phyloP scores from a whole-genome alignment of 192 early-diverging fungal genomes.

The Pilaira anomala region DNA sequence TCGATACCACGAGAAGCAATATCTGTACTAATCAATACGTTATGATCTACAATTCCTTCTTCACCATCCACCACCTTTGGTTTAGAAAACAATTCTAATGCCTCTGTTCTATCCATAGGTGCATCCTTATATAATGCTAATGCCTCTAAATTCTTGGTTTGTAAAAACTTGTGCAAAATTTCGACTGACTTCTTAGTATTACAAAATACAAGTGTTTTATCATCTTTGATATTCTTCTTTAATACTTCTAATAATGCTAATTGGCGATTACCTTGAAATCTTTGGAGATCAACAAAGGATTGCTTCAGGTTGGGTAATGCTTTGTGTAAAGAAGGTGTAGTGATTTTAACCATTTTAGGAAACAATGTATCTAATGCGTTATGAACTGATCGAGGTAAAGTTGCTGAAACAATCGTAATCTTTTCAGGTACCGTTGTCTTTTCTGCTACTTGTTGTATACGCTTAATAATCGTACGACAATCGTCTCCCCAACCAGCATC shows the following conservation, averaged over 20 bases:
- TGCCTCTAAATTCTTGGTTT: constrained; percentile 37
- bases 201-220: constrained; percentile 83
- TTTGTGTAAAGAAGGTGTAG: constrained; percentile 78
- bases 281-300: constrained; percentile 70
- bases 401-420: constrained; percentile 66
- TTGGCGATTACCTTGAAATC: constrained; percentile 67
- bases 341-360: constrained; percentile 61
- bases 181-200: constrained; percentile 68
- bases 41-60: constrained; percentile 22
- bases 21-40: constrained; percentile 86
- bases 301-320: constrained; percentile 74
- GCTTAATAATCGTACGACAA: constrained; percentile 51
- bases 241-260: constrained; percentile 70
- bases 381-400: constrained; percentile 67
- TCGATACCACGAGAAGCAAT: constrained; percentile 89
- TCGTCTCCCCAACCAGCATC: constrained; percentile 75
- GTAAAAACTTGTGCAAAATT: constrained; percentile 52
- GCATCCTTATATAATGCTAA: constrained; percentile 38
- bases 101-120: constrained; percentile 36
- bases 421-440: constrained; percentile 45
- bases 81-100: constrained; percentile 39
- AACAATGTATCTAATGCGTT: constrained; percentile 51
- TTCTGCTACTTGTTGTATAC: constrained; percentile 38
- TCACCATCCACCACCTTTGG: neutral
- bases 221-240: constrained; percentile 56